phyloP scores from a whole-genome alignment of 208 protist genomes.

The Porcisia hertigi region DNA sequence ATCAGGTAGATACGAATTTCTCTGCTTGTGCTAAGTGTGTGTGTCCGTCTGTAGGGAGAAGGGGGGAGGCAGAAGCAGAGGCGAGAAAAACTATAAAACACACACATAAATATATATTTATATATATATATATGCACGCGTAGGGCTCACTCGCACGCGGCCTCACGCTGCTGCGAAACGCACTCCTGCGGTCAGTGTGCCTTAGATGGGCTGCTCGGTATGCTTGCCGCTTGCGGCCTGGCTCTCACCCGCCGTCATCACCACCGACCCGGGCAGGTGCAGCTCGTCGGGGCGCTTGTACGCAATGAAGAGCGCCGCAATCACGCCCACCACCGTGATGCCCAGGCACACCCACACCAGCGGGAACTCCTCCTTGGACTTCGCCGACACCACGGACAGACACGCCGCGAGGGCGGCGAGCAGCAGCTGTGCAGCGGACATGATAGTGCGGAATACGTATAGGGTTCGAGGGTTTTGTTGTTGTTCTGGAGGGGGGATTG shows the following conservation, averaged over 20 bases:
- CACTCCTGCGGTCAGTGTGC: not conserved
- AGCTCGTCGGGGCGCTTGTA: slow-evolving; percentile 62
- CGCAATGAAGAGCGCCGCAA: slow-evolving; percentile 44
- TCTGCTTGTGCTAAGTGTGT: too few relatives aligned
- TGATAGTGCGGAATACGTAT: not conserved
- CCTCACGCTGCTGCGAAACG: too few relatives aligned
- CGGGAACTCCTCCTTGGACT: slow-evolving; percentile 50
- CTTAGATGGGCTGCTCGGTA: slow-evolving; percentile 7
- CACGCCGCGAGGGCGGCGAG: slow-evolving; percentile 30
- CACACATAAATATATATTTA: not conserved
- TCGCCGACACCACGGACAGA: slow-evolving; percentile 26
- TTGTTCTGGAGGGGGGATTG: too few relatives aligned
- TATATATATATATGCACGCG: not conserved
- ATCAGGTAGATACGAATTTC: not conserved
- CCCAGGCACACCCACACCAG: slow-evolving; percentile 67
- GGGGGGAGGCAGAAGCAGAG: not conserved
- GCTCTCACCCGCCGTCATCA: slow-evolving; percentile 38
- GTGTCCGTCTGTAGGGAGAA: too few relatives aligned
- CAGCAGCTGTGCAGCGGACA: slow-evolving; percentile 23
- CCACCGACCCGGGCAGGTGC: slow-evolving; percentile 38
- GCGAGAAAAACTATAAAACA: not conserved
- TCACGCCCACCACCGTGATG: slow-evolving; percentile 54
- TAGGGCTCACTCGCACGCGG: too few relatives aligned
- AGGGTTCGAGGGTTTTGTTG: too few relatives aligned
- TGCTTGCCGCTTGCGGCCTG: slow-evolving; percentile 20